Conservation (phyloP, 1,284 basidiomycete species). For the Ustilago vetiveriae region DNA sequence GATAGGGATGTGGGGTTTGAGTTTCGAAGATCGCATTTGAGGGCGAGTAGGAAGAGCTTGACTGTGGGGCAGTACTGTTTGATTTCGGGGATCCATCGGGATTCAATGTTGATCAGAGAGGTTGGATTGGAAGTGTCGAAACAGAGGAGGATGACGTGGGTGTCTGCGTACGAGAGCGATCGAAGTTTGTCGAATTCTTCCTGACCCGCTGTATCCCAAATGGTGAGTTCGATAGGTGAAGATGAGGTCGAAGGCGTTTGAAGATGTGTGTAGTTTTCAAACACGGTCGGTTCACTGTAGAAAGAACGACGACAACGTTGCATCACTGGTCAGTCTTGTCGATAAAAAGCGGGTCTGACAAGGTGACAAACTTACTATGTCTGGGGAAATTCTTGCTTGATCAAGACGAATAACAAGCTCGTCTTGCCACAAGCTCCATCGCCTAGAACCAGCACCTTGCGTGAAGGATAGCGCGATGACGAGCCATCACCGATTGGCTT, state of each 20-base stretch:
- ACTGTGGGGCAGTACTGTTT: slow-evolving; percentile 88
- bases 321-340: neutral
- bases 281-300: slow-evolving; percentile 64
- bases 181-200: slow-evolving; percentile 94
- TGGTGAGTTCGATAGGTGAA: slow-evolving; percentile 82
- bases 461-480: no score
- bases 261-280: slow-evolving; percentile 85
- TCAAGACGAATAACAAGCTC: slow-evolving; percentile 35
- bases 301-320: neutral
- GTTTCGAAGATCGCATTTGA: slow-evolving; percentile 93
- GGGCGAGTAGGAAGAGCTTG: slow-evolving; percentile 75
- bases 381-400: slow-evolving; percentile 52
- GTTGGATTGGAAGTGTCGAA: slow-evolving; percentile 70
- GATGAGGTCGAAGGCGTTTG: slow-evolving; percentile 72
- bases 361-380: slow-evolving; percentile 19
- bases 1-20: slow-evolving; percentile 78
- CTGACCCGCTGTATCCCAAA: slow-evolving; percentile 98
- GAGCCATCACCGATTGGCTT: neutral
- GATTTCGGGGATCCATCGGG: slow-evolving; percentile 91
- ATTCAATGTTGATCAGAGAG: slow-evolving; percentile 84
- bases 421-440: slow-evolving; percentile 54
- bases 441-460: slow-evolving; percentile 90
- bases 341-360: neutral
- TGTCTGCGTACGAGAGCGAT: slow-evolving; percentile 91
- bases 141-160: slow-evolving; percentile 74